A percentile compares a stretch with the other conserved stretches of the same genome.
These are phyloP conservation scores for Metarhizium album DNA, from an alignment of 2,329 filamentous ascomycete species.

Conservation along the genomic window DNA sequence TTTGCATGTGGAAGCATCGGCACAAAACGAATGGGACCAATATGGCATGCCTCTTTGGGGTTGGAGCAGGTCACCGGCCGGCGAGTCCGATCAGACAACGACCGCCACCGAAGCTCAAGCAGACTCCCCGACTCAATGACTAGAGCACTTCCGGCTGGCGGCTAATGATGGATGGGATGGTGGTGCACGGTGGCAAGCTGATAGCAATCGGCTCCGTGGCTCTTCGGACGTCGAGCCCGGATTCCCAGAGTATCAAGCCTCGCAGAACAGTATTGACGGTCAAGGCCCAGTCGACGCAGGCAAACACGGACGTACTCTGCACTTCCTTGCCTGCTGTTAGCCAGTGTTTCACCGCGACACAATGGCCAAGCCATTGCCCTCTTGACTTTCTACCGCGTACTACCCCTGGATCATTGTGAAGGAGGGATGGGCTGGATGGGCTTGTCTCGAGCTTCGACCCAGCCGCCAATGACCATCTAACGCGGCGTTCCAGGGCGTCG, in stretches of 20 bases:
- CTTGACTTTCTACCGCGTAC: neutral
- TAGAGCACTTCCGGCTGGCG: conserved; percentile 2
- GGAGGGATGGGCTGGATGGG: neutral
- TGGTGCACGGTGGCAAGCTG: too few relatives aligned
- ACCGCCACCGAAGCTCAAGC: neutral
- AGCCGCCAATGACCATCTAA: neutral
- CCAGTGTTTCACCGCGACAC: neutral
- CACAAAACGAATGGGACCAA: too few relatives aligned
- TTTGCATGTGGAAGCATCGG: too few relatives aligned
- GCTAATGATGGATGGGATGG: too few relatives aligned
- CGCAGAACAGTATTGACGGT: neutral
- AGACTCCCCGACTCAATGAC: neutral
- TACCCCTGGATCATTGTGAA: neutral
- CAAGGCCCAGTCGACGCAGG: too few relatives aligned
- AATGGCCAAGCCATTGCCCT: neutral
- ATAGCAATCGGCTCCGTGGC: too few relatives aligned
- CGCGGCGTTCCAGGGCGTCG: neutral
- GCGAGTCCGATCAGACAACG: conserved; percentile 7
- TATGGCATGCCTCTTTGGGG: conserved; percentile 5
- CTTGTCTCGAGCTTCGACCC: neutral
- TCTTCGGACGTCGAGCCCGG: too few relatives aligned
- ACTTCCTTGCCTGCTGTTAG: neutral
- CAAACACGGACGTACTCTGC: too few relatives aligned
- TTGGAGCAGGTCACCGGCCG: neutral
- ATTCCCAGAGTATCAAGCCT: neutral